Base-by-base conservation (phyloP, 2,329 filamentous ascomycete species). In the Alternaria brassicicola region DNA sequence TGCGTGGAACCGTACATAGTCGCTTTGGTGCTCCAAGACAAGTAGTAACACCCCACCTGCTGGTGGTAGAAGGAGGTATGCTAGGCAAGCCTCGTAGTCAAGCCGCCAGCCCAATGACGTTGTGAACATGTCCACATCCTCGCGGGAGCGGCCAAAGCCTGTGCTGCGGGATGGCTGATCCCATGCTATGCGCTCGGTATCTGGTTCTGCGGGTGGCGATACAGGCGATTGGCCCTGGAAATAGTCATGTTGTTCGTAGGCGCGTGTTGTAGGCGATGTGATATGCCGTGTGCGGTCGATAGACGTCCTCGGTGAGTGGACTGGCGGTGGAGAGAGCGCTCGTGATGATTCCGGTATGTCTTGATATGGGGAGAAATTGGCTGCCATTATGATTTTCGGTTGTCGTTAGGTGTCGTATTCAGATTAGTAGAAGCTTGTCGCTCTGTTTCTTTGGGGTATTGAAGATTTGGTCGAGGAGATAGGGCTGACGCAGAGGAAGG, bases 1-100 rank as follows among this genome's bases (percentile, higher is more conserved):
- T 7, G 95, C 95, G 78, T 99, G 95, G 69, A 98, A 98, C 63
- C 95, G 86, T 56, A 99, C 95, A 78, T 97, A 99, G 79, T 99
- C 95, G 74, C 93, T 97, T 82, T 97, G 95, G 73, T 93, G 88
- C 83, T 99, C 95, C 63, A 94, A 76, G 42, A 98, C 85, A 66
- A 99, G 79, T 68, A 99, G 79, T 65, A 97, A 77, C 25, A 97
- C 91, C 3, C 90, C 91, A 3, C 94, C 95, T 0, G 93, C 84
- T 1, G 95, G 95, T 62, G 95, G 95, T 13, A 96, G 80, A 48
- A 90, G 82, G 61, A 97, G 75, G 77, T 99, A 99, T 51, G 95
- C 94, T 72, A 97, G 79, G 74, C 89, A 91, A 6, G 95, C 94
- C 82, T 98, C 94, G 73, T 94, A 90, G 74, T 96, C 92, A 66